Evolutionary conservation across 2,329 filamentous ascomycete species (phyloP).

Genomic region (Helotiales sp.): DNA sequence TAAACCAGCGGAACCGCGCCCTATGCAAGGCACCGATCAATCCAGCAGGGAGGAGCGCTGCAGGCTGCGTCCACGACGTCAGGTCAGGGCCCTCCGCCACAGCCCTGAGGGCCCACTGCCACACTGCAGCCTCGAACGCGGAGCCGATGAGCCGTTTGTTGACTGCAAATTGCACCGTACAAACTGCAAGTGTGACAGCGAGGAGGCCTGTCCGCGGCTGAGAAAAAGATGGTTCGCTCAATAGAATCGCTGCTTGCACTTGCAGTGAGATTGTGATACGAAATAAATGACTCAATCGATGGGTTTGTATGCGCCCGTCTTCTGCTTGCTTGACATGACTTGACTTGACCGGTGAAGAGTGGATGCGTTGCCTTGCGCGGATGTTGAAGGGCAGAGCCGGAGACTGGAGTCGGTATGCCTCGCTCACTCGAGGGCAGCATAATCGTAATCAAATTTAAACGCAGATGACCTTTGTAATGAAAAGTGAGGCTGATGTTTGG

Average conservation of each 20-base stretch:
- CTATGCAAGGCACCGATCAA: conserved; percentile 18
- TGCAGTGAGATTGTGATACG: conserved; percentile 7
- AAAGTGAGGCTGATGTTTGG: conserved; percentile 4
- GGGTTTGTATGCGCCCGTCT: conserved; percentile 10
- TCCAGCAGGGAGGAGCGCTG: not conserved
- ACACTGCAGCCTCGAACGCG: not conserved
- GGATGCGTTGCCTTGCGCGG: not conserved
- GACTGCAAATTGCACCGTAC: not conserved
- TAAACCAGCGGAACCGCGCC: not conserved
- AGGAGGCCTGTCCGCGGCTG: conserved; percentile 2
- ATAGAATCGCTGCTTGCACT: too few relatives aligned
- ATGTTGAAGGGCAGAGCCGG: conserved; percentile 11
- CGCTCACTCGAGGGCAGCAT: conserved; percentile 1
- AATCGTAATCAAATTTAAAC: not conserved
- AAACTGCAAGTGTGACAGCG: conserved; percentile 8
- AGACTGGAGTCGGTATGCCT: too few relatives aligned
- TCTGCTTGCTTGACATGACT: not conserved
- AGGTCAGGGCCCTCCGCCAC: not conserved
- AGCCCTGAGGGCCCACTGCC: not conserved
- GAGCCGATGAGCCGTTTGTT: not conserved
- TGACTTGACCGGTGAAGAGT: not conserved
- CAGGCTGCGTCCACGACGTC: conserved; percentile 2
- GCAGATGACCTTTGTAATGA: not conserved
- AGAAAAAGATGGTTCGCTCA: not conserved
- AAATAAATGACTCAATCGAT: conserved; percentile 14